A percentile compares a stretch with the other conserved stretches of the same genome.
These are phyloP conservation scores for Fomitopsis pinicola DNA, from an alignment of 1,284 basidiomycete genomes.

Conservation along the genomic window DNA sequence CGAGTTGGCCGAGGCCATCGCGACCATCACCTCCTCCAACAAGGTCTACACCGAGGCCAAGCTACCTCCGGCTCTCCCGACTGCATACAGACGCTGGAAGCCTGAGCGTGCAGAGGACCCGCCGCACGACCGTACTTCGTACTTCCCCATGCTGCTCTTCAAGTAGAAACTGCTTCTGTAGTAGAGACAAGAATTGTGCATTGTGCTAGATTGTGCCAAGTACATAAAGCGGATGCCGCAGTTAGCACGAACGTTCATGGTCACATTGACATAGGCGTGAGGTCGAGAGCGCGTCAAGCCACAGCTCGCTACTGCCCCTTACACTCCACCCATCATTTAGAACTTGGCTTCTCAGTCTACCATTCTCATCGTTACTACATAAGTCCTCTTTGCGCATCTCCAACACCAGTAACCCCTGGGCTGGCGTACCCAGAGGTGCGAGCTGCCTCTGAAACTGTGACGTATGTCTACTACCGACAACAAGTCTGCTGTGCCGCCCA, in stretches of 20 bases:
- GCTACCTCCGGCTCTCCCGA: conserved; percentile 71
- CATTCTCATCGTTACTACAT: neutral
- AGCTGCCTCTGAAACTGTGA: neutral
- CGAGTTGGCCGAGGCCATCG: conserved; percentile 69
- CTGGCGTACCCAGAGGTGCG: no score
- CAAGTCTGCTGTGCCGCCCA: conserved; percentile 36
- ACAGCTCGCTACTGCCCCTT: neutral
- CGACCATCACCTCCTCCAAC: conserved; percentile 52
- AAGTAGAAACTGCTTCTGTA: conserved; percentile 42
- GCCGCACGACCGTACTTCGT: conserved; percentile 72
- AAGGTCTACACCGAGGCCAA: conserved; percentile 62
- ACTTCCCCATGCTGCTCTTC: conserved; percentile 84
- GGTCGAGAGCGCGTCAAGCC: neutral
- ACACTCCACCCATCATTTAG: neutral
- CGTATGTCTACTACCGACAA: neutral
- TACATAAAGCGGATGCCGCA: neutral
- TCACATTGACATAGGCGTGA: neutral
- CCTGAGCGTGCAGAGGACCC: conserved; percentile 65
- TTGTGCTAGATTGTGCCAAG: neutral
- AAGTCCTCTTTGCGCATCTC: neutral
- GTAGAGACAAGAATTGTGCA: neutral
- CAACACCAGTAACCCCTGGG: neutral
- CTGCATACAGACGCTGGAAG: conserved; percentile 64
- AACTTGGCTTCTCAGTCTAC: neutral
- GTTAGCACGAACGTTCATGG: neutral